phyloP scores from a whole-genome alignment of 2,329 filamentous ascomycete genomes.

The Conoideocrella luteorostrata region DNA sequence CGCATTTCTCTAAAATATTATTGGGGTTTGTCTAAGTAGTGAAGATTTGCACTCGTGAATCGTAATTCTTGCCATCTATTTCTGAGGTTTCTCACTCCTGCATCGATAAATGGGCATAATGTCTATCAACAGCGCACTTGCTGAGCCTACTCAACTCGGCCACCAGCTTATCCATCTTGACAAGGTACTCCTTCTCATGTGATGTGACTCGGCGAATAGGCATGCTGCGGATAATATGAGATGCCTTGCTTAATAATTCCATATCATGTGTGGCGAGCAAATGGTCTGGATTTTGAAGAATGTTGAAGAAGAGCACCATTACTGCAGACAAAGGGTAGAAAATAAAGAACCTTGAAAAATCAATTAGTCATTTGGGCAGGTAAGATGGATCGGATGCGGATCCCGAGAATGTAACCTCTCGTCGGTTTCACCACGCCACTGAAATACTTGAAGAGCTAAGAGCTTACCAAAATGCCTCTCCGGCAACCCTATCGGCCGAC shows the following conservation, averaged over 20 bases:
- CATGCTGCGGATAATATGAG: constrained; percentile 36
- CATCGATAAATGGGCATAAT: constrained; percentile 14
- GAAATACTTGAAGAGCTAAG: background rate
- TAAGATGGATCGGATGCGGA: too few relatives aligned
- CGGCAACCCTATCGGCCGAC: constrained; percentile 34
- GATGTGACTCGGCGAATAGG: constrained; percentile 20
- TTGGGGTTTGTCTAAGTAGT: too few relatives aligned
- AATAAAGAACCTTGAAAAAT: constrained; percentile 38
- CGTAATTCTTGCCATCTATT: too few relatives aligned
- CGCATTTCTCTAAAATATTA: too few relatives aligned
- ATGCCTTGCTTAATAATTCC: constrained; percentile 35
- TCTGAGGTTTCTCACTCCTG: too few relatives aligned
- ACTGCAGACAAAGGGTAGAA: constrained; percentile 52
- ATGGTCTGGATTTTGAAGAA: constrained; percentile 41
- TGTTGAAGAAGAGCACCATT: constrained; percentile 48
- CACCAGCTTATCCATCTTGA: constrained; percentile 36
- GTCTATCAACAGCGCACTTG: constrained; percentile 34
- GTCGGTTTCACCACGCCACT: background rate
- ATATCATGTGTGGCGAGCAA: constrained; percentile 38
- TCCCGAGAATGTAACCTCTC: too few relatives aligned
- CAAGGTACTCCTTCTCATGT: constrained; percentile 33
- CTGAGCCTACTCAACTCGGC: constrained; percentile 36
- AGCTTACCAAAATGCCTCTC: constrained; percentile 44
- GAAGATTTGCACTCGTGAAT: too few relatives aligned
- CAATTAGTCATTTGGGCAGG: too few relatives aligned